Conservation (phyloP, 164 flowering plant genomes). For the Kalanchoe fedtschenkoi region DNA sequence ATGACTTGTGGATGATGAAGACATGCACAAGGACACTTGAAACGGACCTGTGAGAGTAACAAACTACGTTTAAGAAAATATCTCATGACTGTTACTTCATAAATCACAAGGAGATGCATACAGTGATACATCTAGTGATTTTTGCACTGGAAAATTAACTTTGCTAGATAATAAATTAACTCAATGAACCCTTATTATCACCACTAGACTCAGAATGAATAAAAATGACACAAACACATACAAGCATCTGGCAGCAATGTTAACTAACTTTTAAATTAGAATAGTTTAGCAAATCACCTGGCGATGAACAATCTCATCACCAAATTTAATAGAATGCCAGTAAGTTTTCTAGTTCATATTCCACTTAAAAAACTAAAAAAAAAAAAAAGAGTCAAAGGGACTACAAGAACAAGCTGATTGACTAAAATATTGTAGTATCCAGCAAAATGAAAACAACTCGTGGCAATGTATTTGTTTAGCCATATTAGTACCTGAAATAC, state of each 20-base stretch:
- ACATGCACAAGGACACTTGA: too few species aligned
- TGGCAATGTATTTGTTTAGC: background rate
- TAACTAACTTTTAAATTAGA: background rate
- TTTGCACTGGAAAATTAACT: too few species aligned
- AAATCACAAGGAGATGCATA: too few species aligned
- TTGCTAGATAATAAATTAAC: too few species aligned
- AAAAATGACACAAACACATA: background rate
- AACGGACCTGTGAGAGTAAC: too few species aligned
- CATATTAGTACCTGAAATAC: conserved; percentile 42
- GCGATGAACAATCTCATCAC: background rate
- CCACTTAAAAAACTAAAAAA: too few species aligned
- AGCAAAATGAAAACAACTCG: background rate
- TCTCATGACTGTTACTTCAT: too few species aligned
- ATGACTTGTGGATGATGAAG: too few species aligned
- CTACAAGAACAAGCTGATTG: background rate
- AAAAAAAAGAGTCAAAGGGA: too few species aligned
- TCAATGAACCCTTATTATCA: too few species aligned
- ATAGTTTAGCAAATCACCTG: background rate
- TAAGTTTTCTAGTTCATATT: background rate
- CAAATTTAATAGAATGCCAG: background rate
- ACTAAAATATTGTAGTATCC: background rate
- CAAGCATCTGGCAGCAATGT: background rate
- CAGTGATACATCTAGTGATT: too few species aligned
- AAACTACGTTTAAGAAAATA: too few species aligned
- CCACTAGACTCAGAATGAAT: background rate